Base-by-base conservation (phyloP, 345 rosid species). In the Rhodamnia argentea region DNA sequence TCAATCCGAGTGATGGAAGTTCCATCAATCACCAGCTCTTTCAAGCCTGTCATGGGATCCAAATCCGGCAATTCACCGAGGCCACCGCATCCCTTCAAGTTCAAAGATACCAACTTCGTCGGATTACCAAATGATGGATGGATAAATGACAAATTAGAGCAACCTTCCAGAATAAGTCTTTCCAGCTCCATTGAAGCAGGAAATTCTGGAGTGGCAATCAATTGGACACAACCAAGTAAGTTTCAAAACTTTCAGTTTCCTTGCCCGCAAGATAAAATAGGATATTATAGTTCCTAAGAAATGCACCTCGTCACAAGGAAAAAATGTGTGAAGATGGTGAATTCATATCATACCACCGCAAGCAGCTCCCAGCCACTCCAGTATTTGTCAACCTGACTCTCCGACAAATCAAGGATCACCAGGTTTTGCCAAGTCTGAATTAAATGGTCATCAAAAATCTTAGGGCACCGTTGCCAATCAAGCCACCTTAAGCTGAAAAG, bases 321-420 rank as follows among this genome's bases (percentile, higher is more conserved):
- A 23, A 13, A 0, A 6, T 56, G 59, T 0, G 0, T 56, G n/a
- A 4, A 56, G 59, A 22, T 56, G 0, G n/a, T 22, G 12, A 56
- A 56, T 9, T 56, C 0, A 56, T 3, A 0, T 2, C 59, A 0
- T 1, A 56, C 59, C 59, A 1, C 0, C 13, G 0, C 0, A 0
- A 56, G 13, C 4, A 3, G 2, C 5, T 9, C 0, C 59, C 59
- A 56, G 3, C n/a, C 59, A 0, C 2, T 56, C 59, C 59, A 56
- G 5, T 23, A 26, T 56, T 0, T 2, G 0, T 56, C 0, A 23
- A 56, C 59, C 5, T 0, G 12, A 56, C 59, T 56, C 0, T 2
- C 0, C 12, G 59, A 56, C n/a, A 56, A 10, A 56, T 56, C 59
- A 56, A 56, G 13, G 10, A 56, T 56, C n/a, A 56, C n/a, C 59